Base-by-base conservation (phyloP, 768 basidiomycete species). In the Kwoniella pini region DNA sequence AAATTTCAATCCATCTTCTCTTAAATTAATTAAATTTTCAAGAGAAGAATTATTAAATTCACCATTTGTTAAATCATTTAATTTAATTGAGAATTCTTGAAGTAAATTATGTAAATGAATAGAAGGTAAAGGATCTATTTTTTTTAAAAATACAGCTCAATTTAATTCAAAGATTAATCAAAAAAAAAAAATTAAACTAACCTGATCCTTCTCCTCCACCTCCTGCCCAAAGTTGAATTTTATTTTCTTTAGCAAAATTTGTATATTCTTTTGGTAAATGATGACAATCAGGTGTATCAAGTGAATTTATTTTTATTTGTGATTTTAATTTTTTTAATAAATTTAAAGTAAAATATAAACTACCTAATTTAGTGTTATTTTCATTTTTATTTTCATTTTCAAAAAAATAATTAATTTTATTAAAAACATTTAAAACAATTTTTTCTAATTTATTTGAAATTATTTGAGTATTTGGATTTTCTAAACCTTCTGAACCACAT, bases 221-320 rank as follows among this genome's bases (percentile, higher is more conserved):
- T 3, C 77, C 77, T 9, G 77, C 77, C 77, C 77, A 78, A 0
- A 78, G 54, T 33, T 75, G 68, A 1, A 78, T 62, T 15, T 67
- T 71, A 2, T 62, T 43, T 33, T 65, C 63, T 56, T 51, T 69
- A 0, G 77, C 77, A 43, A 60, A 78, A 2, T 30, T 60, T 19
- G 66, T 63, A 49, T 76, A 71, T 24, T 74, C 75, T 24, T 67
- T 57, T 2, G 77, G 77, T 39, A 78, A 49, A 56, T 60, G 64
- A 68, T 76, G 75, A 54, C 77, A 78, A 55, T 78, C 77, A 17
- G 77, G 77, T 19, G 77, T 78, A 54, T 76, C 75, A 46, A 78
- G 38, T 27, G 72, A 57, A 46, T 78, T 78, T 45, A 78, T 65
- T 17, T 42, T 39, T 11, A 56, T 39, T 27, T 33, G 42, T 36